A percentile compares a stretch with the other conserved stretches of the same genome.
Conservation (phyloP, 1,139 yeast genomes). For the Candida labiduridarum region DNA sequence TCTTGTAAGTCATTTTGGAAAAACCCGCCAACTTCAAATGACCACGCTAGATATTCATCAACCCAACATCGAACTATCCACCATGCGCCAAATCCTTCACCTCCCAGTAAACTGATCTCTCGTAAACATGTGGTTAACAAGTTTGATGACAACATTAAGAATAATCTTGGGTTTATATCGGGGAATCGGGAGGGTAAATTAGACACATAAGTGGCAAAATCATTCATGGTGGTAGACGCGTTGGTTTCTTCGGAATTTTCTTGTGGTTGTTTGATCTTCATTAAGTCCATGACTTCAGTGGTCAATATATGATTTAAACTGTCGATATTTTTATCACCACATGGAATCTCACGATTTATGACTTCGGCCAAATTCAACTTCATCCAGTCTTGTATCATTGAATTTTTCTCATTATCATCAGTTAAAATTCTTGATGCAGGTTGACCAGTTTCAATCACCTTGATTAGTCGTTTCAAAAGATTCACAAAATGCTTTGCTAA, state of each 20-base stretch:
- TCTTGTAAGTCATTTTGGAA: slow-evolving; percentile 36
- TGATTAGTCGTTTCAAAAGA: slow-evolving; percentile 57
- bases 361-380: slow-evolving; percentile 54
- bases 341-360: slow-evolving; percentile 58
- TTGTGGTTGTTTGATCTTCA: slow-evolving; percentile 4
- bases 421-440: slow-evolving; percentile 55
- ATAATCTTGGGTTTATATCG: slow-evolving; percentile 55
- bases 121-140: slow-evolving; percentile 65
- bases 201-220: slow-evolving; percentile 29
- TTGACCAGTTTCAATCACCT: slow-evolving; percentile 62
- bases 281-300: slow-evolving; percentile 27
- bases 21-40: slow-evolving; percentile 71
- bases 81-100: slow-evolving; percentile 73
- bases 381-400: slow-evolving; percentile 65
- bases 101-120: slow-evolving; percentile 61
- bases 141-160: slow-evolving; percentile 56
- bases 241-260: slow-evolving; percentile 12
- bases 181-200: slow-evolving; percentile 51
- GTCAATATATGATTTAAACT: slow-evolving; percentile 43
- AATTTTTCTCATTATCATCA: slow-evolving; percentile 45
- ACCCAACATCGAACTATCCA: slow-evolving; percentile 80
- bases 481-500: slow-evolving; percentile 61
- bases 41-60: slow-evolving; percentile 72
- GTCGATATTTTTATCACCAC: slow-evolving; percentile 35
- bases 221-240: slow-evolving; percentile 12